phyloP scores from a whole-genome alignment of 352 stramenopile species.

The Pythium scleroteichum region DNA sequence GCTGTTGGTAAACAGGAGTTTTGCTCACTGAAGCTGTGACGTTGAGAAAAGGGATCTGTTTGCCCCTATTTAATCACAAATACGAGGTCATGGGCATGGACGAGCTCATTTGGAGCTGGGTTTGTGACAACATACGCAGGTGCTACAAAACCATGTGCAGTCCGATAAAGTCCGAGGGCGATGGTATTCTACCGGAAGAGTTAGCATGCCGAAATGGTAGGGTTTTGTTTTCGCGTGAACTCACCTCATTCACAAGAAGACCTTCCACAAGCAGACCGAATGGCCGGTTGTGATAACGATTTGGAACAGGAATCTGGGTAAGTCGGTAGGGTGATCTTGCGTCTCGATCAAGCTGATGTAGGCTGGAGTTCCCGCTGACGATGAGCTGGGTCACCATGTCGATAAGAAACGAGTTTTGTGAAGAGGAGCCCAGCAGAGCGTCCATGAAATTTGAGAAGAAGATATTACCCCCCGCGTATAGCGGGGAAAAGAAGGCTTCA shows the following conservation, averaged over 20 bases:
- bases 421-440: slow-evolving; percentile 59
- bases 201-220: no score
- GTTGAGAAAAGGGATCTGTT: background rate
- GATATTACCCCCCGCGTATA: slow-evolving; percentile 67
- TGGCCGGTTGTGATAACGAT: slow-evolving; percentile 56
- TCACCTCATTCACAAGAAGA: slow-evolving; percentile 59
- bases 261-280: slow-evolving; percentile 61
- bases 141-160: slow-evolving; percentile 33
- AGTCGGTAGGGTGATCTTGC: slow-evolving; percentile 43
- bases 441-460: slow-evolving; percentile 79
- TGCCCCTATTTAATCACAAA: slow-evolving; percentile 66
- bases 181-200: slow-evolving; percentile 52
- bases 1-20: slow-evolving; percentile 68
- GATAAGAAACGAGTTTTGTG: slow-evolving; percentile 59
- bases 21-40: slow-evolving; percentile 59
- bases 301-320: slow-evolving; percentile 53
- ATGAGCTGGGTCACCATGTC: slow-evolving; percentile 70
- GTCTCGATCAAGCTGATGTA: slow-evolving; percentile 51
- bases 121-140: slow-evolving; percentile 70
- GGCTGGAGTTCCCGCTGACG: slow-evolving; percentile 54
- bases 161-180: slow-evolving; percentile 58
- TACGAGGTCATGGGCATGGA: slow-evolving; percentile 59
- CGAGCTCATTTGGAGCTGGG: slow-evolving; percentile 52
- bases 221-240: no score
- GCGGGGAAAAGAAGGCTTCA: slow-evolving; percentile 49